Evolutionary conservation across 352 stramenopile species (phyloP), one percentile per base, ranked within the genome.

Genomic region (Pythium inflatum): DNA sequence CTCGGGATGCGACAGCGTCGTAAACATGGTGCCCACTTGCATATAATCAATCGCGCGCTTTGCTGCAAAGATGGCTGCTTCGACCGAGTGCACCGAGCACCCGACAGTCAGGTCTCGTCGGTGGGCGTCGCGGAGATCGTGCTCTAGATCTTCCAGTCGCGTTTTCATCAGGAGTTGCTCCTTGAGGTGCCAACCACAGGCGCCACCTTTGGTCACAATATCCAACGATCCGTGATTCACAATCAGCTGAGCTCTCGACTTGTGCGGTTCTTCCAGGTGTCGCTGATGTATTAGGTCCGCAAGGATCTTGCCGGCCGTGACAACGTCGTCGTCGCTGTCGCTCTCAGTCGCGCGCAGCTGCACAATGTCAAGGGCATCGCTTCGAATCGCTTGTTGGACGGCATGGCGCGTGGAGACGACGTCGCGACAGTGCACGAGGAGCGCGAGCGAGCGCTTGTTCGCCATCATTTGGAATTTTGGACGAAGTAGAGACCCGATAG

Each of bases 11-110:
- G 81, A 84, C 13, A 56, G 34, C 13, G 81, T 88, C 2, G 59
- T 51, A 45, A 88, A 88, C 81, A 88, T 88, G 14, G 81, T 88
- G 2, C 81, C 81, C 28, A 87, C 81, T 55, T 88, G 81, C 11
- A 88, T 55, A 36, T 87, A 87, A 40, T 80, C 77, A 20, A 81
- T 58, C 3, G 68, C 75, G 2, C 73, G 51, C 3, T 50, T 31
- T 18, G 63, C 57, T 3, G 81, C 81, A 20, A 41, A 20, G 1
- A 77, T 3, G 0, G 78, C 81, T 0, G 67, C 46, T 9, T 69
- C 59, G 1, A 79, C 68, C 3, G 67, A 74, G 41, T 88, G 80
- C 53, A 86, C 80, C 0, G 81, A 88, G 61, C 73, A 81, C 9
- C 78, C 78, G 20, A 78, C 50, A 4, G 76, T 36, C 24, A 73